Conservation (phyloP, 2,329 filamentous ascomycete genomes). For the Penicillium freii region DNA sequence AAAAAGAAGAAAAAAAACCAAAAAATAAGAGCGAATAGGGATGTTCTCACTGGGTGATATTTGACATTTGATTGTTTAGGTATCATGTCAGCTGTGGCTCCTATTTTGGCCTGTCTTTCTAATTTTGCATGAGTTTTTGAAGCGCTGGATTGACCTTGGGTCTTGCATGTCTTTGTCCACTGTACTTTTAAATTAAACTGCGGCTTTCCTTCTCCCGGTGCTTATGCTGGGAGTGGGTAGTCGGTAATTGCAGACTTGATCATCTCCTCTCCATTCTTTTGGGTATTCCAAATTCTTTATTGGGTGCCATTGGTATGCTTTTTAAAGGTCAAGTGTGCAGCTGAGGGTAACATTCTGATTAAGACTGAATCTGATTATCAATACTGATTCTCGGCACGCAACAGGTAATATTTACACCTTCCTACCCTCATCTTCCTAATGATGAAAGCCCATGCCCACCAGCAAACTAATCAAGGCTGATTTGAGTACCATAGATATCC, state of each 20-base stretch:
- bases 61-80: conserved; percentile 3
- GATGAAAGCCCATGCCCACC: neutral
- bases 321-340: neutral
- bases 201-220: conserved; percentile 18
- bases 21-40: conserved; percentile 11
- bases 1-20: conserved; percentile 7
- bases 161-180: conserved; percentile 34
- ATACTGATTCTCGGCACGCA: neutral
- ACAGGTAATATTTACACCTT: neutral
- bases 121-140: conserved; percentile 29
- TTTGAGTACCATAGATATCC: neutral
- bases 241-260: conserved; percentile 32
- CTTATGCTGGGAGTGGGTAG: conserved; percentile 19
- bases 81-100: neutral
- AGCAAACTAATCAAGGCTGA: neutral
- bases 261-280: conserved; percentile 31
- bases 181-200: conserved; percentile 35
- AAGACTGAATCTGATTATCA: neutral
- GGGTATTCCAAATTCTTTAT: neutral
- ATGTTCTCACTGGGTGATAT: conserved; percentile 1
- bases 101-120: conserved; percentile 7
- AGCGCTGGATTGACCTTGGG: conserved; percentile 30
- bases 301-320: neutral
- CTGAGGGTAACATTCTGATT: neutral
- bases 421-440: neutral